Conservation (phyloP, 1,284 basidiomycete genomes). For the Moesziomyces sp. region DNA sequence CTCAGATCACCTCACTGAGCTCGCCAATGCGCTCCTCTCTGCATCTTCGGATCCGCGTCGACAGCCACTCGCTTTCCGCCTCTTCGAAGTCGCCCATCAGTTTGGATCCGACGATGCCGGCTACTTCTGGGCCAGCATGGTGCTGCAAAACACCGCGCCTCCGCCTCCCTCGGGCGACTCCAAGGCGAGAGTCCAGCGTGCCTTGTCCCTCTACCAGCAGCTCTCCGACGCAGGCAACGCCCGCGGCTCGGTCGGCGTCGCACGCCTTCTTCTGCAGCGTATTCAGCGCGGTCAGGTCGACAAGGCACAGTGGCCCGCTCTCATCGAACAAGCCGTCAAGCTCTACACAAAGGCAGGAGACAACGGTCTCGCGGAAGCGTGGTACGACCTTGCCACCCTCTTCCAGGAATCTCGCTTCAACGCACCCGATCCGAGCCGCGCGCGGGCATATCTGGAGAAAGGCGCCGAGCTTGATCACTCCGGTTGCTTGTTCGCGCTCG, state of each 20-base stretch:
- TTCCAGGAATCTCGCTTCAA: constrained; percentile 42
- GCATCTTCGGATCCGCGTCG: constrained; percentile 41
- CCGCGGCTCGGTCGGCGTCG: constrained; percentile 49
- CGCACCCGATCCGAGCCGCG: constrained; percentile 31
- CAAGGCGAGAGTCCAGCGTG: constrained; percentile 31
- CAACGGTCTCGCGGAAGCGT: constrained; percentile 55
- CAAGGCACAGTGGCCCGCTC: constrained; percentile 20
- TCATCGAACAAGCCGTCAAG: constrained; percentile 34
- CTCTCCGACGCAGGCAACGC: constrained; percentile 53
- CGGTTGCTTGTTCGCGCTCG: constrained; percentile 36
- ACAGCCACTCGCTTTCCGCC: constrained; percentile 40
- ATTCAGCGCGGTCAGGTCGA: constrained; percentile 24
- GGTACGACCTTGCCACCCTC: constrained; percentile 55
- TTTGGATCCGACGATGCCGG: constrained; percentile 52
- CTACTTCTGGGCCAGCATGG: constrained; percentile 60
- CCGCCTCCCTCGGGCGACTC: constrained; percentile 23
- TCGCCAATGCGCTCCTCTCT: constrained; percentile 33
- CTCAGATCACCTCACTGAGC: constrained; percentile 20
- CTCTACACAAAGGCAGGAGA: constrained; percentile 54
- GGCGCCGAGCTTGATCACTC: constrained; percentile 48
- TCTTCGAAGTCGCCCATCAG: constrained; percentile 42
- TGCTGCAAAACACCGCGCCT: constrained; percentile 47
- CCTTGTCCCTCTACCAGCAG: constrained; percentile 41
- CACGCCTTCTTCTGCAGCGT: constrained; percentile 47
- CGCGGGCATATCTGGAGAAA: constrained; percentile 32